Conservation (phyloP, 75 land plant species). For the Chamaecyparis obtusa region DNA sequence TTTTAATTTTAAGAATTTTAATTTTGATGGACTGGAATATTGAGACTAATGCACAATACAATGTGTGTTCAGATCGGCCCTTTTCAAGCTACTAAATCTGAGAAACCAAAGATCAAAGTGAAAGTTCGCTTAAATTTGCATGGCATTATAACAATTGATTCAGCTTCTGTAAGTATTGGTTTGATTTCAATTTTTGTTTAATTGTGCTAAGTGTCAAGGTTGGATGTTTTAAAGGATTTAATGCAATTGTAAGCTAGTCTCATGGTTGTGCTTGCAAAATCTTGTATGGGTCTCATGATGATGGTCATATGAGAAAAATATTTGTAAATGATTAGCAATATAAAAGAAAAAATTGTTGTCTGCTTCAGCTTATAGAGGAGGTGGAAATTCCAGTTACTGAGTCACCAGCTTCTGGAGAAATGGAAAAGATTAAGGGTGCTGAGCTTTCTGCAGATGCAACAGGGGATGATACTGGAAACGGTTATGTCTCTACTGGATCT, state of each 20-base stretch:
- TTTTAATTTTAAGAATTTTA: background rate
- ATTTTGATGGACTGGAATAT: background rate
- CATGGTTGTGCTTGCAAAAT: no score
- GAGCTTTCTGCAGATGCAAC: background rate
- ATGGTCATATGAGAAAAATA: no score
- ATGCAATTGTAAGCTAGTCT: no score
- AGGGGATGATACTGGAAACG: background rate
- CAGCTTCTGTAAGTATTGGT: conserved; percentile 64
- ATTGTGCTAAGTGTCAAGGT: no score
- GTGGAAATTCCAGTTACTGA: background rate
- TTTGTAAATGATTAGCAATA: no score
- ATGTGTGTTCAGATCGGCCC: conserved; percentile 71
- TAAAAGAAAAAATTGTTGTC: no score
- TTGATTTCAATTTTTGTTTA: background rate
- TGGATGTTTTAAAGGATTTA: no score
- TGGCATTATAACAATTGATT: conserved; percentile 72
- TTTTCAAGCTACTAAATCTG: conserved; percentile 42
- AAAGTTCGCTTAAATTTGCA: conserved; percentile 72
- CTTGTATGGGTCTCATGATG: no score
- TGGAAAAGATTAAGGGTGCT: background rate
- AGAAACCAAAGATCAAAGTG: conserved; percentile 72
- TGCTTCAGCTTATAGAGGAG: conserved; percentile 11
- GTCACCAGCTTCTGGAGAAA: background rate
- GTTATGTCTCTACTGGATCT: conserved; percentile 2
- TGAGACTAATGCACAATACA: background rate